Evolutionary conservation across 2,329 filamentous ascomycete species (phyloP).

Genomic region (Apiospora hydei): DNA sequence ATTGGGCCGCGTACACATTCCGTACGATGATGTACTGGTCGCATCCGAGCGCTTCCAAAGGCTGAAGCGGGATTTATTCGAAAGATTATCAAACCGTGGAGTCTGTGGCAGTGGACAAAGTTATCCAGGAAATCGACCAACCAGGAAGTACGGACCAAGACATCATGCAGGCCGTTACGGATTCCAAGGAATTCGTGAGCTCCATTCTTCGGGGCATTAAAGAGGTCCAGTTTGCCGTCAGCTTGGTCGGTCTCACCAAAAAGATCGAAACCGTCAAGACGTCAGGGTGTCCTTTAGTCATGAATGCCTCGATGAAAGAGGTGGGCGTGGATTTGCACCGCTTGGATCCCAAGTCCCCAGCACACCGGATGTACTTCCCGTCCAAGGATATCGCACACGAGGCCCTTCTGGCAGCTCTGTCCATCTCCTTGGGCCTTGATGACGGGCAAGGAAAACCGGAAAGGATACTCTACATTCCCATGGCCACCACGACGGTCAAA

Average conservation of each 20-base stretch:
- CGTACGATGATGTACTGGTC: constrained; percentile 81
- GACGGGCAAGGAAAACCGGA: constrained; percentile 88
- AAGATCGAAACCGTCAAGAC: constrained; percentile 74
- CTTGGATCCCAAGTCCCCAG: constrained; percentile 89
- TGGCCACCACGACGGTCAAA: constrained; percentile 94
- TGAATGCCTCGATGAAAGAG: constrained; percentile 95
- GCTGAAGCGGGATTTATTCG: constrained; percentile 47
- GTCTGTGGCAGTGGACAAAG: constrained; percentile 68
- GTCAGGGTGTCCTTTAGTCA: constrained; percentile 73
- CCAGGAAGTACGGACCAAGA: constrained; percentile 71
- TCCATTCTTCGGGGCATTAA: constrained; percentile 92
- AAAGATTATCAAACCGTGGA: constrained; percentile 47
- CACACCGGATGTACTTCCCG: constrained; percentile 98
- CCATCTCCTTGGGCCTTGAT: constrained; percentile 89
- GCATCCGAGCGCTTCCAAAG: constrained; percentile 66
- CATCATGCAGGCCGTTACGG: constrained; percentile 83
- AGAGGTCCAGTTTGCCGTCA: constrained; percentile 94
- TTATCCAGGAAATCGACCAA: constrained; percentile 76
- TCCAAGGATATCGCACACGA: constrained; percentile 93
- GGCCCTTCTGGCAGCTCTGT: constrained; percentile 88
- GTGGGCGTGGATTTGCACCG: constrained; percentile 92
- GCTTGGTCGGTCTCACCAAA: constrained; percentile 87
- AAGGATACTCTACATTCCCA: constrained; percentile 89
- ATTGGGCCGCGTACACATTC: constrained; percentile 86
- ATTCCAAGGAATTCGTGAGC: constrained; percentile 90